These are phyloP conservation scores for Alternaria atra DNA, from an alignment of 2,329 filamentous ascomycete genomes.

Conservation along the genomic window DNA sequence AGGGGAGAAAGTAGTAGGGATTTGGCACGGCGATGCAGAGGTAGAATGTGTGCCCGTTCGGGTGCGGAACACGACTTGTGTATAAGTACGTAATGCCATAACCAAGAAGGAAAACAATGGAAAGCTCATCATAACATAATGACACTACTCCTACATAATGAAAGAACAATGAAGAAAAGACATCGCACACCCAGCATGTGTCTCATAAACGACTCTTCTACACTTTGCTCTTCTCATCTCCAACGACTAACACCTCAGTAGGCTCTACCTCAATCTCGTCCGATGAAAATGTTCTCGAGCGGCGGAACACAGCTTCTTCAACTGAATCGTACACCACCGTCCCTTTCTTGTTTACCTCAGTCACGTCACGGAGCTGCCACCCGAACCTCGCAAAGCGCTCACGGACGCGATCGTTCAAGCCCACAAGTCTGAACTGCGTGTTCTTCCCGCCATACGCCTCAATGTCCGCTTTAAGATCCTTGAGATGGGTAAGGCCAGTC, in stretches of 20 bases:
- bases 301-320: conserved; percentile 22
- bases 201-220: not conserved
- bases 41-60: not conserved
- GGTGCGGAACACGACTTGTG: not conserved
- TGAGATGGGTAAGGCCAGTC: conserved; percentile 61
- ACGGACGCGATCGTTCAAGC: conserved; percentile 55
- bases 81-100: not conserved
- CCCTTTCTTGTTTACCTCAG: conserved; percentile 10
- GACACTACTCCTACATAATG: not conserved
- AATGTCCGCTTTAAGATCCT: conserved; percentile 60
- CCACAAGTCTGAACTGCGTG: conserved; percentile 60
- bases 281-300: conserved; percentile 11
- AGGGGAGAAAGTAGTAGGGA: accelerated
- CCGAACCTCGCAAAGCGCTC: conserved; percentile 47
- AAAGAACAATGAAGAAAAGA: not conserved
- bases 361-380: conserved; percentile 34
- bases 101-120: not conserved
- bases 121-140: not conserved
- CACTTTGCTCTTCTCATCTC: conserved; percentile 30
- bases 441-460: conserved; percentile 59
- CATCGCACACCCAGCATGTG: not conserved
- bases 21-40: not conserved
- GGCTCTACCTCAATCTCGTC: conserved; percentile 24
- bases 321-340: conserved; percentile 28
- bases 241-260: conserved; percentile 25